Percentiles rank a stretch among this genome's conserved stretches.
Conservation (phyloP, 2,329 filamentous ascomycete species). For the Penicillium brasilianum region DNA sequence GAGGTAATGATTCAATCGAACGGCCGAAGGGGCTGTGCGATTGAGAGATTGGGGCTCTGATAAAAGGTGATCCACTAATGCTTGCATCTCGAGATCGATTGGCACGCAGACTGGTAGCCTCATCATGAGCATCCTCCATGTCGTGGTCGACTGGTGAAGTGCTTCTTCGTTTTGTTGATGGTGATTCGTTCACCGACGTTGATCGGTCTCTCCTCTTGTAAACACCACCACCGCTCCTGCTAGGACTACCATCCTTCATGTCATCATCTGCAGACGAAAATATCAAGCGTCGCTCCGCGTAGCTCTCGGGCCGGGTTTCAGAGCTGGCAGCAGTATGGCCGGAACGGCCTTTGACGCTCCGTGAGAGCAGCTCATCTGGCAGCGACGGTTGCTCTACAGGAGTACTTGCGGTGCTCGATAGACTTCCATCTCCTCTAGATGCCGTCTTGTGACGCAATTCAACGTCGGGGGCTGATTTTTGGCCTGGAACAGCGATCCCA, state of each 20-base stretch:
- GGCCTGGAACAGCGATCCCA: slow-evolving; percentile 37
- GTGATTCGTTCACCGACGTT: slow-evolving; percentile 35
- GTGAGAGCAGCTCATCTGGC: slow-evolving; percentile 22
- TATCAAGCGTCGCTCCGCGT: slow-evolving; percentile 24
- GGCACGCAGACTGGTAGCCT: slow-evolving; percentile 31
- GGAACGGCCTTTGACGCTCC: slow-evolving; percentile 19
- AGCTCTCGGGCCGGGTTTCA: slow-evolving; percentile 14
- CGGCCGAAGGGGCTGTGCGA: slow-evolving; percentile 37
- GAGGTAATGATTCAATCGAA: slow-evolving; percentile 36
- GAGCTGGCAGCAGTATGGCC: slow-evolving; percentile 15
- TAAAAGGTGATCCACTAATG: slow-evolving; percentile 57
- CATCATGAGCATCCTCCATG: slow-evolving; percentile 26
- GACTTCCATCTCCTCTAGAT: slow-evolving; percentile 23
- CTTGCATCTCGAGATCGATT: slow-evolving; percentile 41
- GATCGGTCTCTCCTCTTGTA: slow-evolving; percentile 43
- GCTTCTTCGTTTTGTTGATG: slow-evolving; percentile 36
- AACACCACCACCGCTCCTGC: slow-evolving; percentile 3
- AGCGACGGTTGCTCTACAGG: slow-evolving; percentile 17
- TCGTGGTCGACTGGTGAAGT: slow-evolving; percentile 35
- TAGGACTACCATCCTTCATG: slow-evolving; percentile 19
- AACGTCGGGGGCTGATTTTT: slow-evolving; percentile 12
- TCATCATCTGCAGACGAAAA: slow-evolving; percentile 27
- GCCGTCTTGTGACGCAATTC: slow-evolving; percentile 19
- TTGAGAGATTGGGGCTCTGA: slow-evolving; percentile 46
- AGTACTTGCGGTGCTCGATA: slow-evolving; percentile 28